Evolutionary conservation across 768 basidiomycete genomes (phyloP), one percentile per base, ranked within the genome.

Genomic region (Boletus sp.): DNA sequence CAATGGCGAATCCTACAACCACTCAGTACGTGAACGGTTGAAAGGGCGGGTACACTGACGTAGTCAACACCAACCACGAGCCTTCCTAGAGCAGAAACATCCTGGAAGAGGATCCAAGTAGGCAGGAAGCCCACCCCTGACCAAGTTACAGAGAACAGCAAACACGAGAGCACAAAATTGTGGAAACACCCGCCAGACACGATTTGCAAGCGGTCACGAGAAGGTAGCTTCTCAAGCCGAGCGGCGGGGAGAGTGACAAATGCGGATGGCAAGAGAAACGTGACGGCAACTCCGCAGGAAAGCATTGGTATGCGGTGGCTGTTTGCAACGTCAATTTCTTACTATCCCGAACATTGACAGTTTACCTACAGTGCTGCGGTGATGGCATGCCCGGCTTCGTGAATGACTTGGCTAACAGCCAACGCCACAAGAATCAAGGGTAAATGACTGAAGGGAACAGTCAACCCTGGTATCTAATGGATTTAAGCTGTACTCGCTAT

Each of bases 331-430:
- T 67, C 29, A 65, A 39, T 33, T 25, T 15, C 30, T 14, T 4
- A 8, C 27, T 27, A 6, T 47, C 9, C 39, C 4, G 1, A n/a
- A 45, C 5, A 37, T 7, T 17, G 6, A 10, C 10, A 4, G 15
- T 21, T 40, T 21, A 71, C 88, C 64, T 69, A 92, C 88, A 87
- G 64, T 19, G 90, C 87, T 13, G 86, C 92, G 9, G 84, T 74
- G 41, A 93, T 63, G 13, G 85, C 88, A 68, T 95, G 92, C 7
- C 92, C 92, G 0, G 80, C 68, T 71, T 95, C 92, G 59, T 94
- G 92, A 19, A 88, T 65, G n/a, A 85, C 60, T 68, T 93, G 91
- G 50, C 80, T 79, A 9, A 81, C 23, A 43, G 85, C 75, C 15
- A 93, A 75, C 0, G 85, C 79, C 7, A 80, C 32, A 7, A 93